Evolutionary conservation across 345 rosid species (phyloP), one percentile per base, ranked within the genome.

Genomic region (Hypericum androsaemum): DNA sequence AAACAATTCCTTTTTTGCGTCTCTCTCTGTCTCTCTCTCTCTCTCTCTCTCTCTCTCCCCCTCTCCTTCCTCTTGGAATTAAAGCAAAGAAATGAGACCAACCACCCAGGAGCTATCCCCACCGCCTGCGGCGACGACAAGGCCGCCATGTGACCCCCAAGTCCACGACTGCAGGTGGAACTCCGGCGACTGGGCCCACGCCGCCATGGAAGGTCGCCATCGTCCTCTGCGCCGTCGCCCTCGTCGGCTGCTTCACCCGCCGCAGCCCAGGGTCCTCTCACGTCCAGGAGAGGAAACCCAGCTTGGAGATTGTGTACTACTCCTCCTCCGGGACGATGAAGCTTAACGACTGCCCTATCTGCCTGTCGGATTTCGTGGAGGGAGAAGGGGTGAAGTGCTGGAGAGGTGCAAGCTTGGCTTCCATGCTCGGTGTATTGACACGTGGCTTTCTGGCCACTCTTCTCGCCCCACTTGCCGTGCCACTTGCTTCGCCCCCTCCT

Each of bases 241-340:
- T 88, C 54, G 67, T 84, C 58, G 88, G 88, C 37, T 77, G 86
- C 86, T 84, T 70, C 67, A 8, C 50, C 13, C 57, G 13, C 36
- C 47, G 10, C 9, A 41, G 46, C n/a, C n/a, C n/a, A n/a, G n/a
- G n/a, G n/a, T n/a, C n/a, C n/a, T n/a, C n/a, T n/a, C n/a, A n/a
- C 59, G 14, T 43, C 54, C 57, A 55, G 62, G 46, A 61, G 47
- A 61, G 71, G 57, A 77, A 83, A 60, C 60, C 80, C 16, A 38
- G 56, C 6, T 5, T 28, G n/a, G 53, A 57, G 39, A 58, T 45
- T 15, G 32, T 22, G 32, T 22, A 58, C 53, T 2, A 54, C 60
- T 0, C 56, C 57, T 5, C 40, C 53, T 22, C n/a, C n/a, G 32
- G 32, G 32, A 22, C 4, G 32, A 22, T 22, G 32, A 22, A 22